Conservation (phyloP, 2,329 filamentous ascomycete species). For the Dendrostoma leiphaemia region DNA sequence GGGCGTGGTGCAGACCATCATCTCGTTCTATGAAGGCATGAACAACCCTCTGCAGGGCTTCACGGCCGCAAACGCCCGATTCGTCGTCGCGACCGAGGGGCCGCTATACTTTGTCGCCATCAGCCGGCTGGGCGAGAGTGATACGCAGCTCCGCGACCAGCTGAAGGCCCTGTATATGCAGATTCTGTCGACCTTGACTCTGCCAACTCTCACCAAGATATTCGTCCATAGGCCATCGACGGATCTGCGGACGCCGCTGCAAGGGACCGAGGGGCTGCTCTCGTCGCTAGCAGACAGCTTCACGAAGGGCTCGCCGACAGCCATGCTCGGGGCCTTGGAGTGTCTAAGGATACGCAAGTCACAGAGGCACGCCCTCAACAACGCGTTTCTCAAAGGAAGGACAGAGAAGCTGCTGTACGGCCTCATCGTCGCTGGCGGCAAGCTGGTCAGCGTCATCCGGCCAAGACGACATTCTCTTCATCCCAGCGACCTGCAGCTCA, state of each 20-base stretch:
- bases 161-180: conserved; percentile 97
- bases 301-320: conserved; percentile 85
- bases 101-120: conserved; percentile 92
- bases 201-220: conserved; percentile 81
- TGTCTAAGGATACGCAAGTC: conserved; percentile 90
- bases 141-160: conserved; percentile 80
- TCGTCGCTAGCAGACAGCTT: conserved; percentile 94
- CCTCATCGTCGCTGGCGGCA: conserved; percentile 86
- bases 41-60: conserved; percentile 79
- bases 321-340: conserved; percentile 84
- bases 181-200: conserved; percentile 89
- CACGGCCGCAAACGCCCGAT: conserved; percentile 80
- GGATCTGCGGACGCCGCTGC: conserved; percentile 82
- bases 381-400: conserved; percentile 75
- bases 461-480: conserved; percentile 95
- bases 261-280: conserved; percentile 87
- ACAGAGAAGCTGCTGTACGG: conserved; percentile 84
- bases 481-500: conserved; percentile 89
- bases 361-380: conserved; percentile 83
- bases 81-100: conserved; percentile 81
- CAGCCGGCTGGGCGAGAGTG: conserved; percentile 88
- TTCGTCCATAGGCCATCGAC: conserved; percentile 92
- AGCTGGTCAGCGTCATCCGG: conserved; percentile 89
- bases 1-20: conserved; percentile 93
- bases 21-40: conserved; percentile 88